Evolutionary conservation across 2,329 filamentous ascomycete species (phyloP), one percentile per base, ranked within the genome.

Genomic region (Alternaria brassicae): DNA sequence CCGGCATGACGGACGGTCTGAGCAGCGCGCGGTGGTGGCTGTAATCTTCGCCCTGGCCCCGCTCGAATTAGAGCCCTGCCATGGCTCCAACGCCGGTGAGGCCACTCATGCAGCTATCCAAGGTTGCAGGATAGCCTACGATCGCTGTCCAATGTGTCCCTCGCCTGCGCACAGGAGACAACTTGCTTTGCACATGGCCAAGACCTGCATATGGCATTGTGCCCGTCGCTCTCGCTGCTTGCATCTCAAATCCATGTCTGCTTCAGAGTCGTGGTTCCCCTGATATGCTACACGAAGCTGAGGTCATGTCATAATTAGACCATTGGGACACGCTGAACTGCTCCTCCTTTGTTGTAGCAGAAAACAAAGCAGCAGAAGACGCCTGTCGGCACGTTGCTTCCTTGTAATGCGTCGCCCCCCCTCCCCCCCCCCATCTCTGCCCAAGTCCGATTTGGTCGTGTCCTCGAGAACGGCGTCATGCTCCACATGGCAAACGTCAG

Each of bases 61-160:
- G 70, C 71, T 70, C 72, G 65, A 75, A 74, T 74, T 68, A 70
- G 61, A 57, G 56, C 42, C 41, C 55, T 58, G 60, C 49, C 58
- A 59, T 56, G 47, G 39, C 64, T 67, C 71, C 69, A 71, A 72
- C 64, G 68, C 71, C 69, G 72, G 72, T 72, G 69, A 75, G 71
- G 69, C 74, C 75, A 68, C 72, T 67, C 71, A 74, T 76, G 72
- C 74, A 76, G 72, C 72, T 74, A 74, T 72, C 68, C 68, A 69
- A 66, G 69, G 68, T 69, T 71, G 70, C 71, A 69, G 62, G 58
- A 62, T 63, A 61, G 65, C 64, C 67, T 67, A 57, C 62, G 55
- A 72, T 69, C 52, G 68, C 70, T 64, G 62, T 70, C 72, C 73
- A 76, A 74, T 76, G 67, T 71, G 52, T 61, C 63, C 64, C 62